Evolutionary conservation across 495 filamentous ascomycete genomes (phyloP).

Genomic region (Pseudoneurospora amorphoporcata): DNA sequence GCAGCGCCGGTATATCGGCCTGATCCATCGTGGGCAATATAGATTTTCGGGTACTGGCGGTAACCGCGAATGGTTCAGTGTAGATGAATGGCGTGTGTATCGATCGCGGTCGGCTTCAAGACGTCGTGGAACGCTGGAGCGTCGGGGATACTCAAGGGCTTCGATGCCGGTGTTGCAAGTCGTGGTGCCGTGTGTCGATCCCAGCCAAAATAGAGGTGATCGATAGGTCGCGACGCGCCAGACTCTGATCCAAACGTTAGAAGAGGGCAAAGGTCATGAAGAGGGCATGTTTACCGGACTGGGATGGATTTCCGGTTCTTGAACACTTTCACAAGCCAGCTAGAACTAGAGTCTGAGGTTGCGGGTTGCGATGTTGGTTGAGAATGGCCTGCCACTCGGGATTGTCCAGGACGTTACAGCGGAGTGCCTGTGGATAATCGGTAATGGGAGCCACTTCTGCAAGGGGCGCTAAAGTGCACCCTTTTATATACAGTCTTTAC

Average conservation of each 20-base stretch:
- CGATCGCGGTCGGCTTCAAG: background rate
- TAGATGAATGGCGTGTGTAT: background rate
- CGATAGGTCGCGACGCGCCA: background rate
- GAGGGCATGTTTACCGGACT: background rate
- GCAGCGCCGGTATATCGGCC: conserved; percentile 45
- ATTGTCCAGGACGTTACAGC: background rate
- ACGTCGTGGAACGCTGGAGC: background rate
- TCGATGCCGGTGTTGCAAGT: background rate
- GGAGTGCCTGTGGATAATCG: background rate
- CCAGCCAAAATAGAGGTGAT: background rate
- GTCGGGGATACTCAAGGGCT: background rate
- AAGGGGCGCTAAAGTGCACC: background rate
- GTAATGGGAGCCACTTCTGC: background rate
- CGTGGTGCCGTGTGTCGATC: background rate
- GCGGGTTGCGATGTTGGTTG: background rate
- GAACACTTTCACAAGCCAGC: background rate
- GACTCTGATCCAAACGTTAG: background rate
- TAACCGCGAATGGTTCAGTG: background rate
- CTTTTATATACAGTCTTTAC: background rate
- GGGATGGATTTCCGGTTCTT: background rate
- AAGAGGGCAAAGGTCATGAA: background rate
- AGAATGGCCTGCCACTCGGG: background rate
- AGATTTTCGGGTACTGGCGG: background rate
- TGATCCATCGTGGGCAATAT: conserved; percentile 32
- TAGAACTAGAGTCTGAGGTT: background rate